These are phyloP conservation scores for Plectosphaerella plurivora DNA, from an alignment of 2,329 filamentous ascomycete genomes.

Conservation along the genomic window DNA sequence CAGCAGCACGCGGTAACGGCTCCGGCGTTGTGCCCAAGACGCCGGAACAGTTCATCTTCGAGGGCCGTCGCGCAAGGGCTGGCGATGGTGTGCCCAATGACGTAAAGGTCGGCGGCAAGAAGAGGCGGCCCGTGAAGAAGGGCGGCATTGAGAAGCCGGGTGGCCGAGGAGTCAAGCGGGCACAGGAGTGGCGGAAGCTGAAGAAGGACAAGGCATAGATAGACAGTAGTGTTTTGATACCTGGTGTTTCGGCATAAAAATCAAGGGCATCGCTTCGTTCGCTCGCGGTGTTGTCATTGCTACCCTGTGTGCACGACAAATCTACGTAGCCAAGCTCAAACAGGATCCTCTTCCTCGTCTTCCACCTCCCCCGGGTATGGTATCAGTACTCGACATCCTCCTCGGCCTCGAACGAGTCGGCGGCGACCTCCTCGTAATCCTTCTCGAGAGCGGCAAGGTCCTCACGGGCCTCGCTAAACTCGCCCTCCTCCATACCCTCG, in stretches of 20 bases:
- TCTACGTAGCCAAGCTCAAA: conserved; percentile 5
- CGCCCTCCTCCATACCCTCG: conserved; percentile 89
- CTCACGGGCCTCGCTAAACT: conserved; percentile 84
- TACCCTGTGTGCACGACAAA: not conserved
- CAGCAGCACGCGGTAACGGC: conserved; percentile 10
- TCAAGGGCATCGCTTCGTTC: too few species aligned
- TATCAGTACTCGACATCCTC: conserved; percentile 77
- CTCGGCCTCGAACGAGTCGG: conserved; percentile 62
- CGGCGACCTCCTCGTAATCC: conserved; percentile 82
- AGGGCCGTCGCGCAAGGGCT: conserved; percentile 69
- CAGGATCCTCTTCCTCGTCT: not conserved
- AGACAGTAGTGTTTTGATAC: not conserved
- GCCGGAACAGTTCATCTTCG: conserved; percentile 72
- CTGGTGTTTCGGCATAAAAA: conserved; percentile 2
- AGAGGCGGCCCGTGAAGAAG: conserved; percentile 33
- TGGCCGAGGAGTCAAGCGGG: conserved; percentile 32
- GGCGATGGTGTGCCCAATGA: conserved; percentile 62
- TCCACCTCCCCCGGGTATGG: conserved; percentile 3
- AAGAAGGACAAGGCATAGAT: conserved; percentile 4
- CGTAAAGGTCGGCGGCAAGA: conserved; percentile 54
- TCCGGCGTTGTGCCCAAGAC: conserved; percentile 33
- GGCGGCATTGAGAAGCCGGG: conserved; percentile 25
- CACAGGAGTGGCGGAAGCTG: conserved; percentile 42
- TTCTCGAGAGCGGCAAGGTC: conserved; percentile 81
- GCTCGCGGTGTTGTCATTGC: not conserved